These are phyloP conservation scores for Lentinula sp. DNA, from an alignment of 768 basidiomycete genomes.

Conservation along the genomic window DNA sequence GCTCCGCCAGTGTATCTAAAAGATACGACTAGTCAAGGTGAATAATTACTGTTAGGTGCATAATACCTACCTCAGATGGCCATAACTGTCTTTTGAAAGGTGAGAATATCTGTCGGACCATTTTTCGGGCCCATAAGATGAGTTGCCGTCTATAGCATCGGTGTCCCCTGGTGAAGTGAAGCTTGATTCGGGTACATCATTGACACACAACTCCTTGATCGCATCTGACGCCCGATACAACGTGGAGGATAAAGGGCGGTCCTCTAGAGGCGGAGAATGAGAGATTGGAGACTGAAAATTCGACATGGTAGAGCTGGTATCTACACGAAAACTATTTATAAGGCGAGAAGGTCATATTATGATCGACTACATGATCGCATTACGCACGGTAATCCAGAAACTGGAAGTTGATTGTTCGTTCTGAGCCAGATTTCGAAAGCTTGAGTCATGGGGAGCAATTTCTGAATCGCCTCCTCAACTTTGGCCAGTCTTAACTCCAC, in stretches of 20 bases:
- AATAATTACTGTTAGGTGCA: not conserved
- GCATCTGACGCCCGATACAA: conserved; percentile 8
- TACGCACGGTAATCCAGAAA: not conserved
- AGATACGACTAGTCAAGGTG: not conserved
- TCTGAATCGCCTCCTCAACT: conserved; percentile 12
- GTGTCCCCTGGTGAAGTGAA: not conserved
- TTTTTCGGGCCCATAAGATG: conserved; percentile 8
- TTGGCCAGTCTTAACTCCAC: conserved; percentile 11
- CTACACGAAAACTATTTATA: not conserved
- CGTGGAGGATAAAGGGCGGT: not conserved
- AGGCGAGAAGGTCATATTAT: not conserved
- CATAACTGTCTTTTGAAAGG: conserved; percentile 14
- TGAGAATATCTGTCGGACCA: conserved; percentile 13
- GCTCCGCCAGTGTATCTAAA: conserved; percentile 11
- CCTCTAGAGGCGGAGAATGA: not conserved
- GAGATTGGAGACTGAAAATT: not conserved
- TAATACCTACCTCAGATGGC: conserved; percentile 11
- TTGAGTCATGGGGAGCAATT: conserved; percentile 12
- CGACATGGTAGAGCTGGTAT: not conserved
- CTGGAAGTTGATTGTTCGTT: not conserved
- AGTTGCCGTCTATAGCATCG: not conserved
- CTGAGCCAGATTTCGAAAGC: conserved; percentile 13
- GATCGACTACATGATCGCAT: not conserved
- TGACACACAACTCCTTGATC: conserved; percentile 6
- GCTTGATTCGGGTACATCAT: not conserved